Conservation (phyloP, 2,329 filamentous ascomycete genomes). For the Myotisia sp. region DNA sequence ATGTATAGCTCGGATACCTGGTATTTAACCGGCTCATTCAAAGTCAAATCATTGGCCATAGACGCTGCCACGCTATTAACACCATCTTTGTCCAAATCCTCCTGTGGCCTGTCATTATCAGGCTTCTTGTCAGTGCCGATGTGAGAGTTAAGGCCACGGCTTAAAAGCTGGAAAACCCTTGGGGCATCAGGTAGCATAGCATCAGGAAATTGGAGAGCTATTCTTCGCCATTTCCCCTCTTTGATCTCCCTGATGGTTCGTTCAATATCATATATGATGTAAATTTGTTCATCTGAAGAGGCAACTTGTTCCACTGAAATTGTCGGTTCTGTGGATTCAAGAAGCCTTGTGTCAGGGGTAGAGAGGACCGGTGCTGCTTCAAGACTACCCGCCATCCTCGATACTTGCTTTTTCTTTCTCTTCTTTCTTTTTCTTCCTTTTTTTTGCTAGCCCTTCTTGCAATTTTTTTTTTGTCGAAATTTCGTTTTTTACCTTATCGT, state of each 20-base stretch:
- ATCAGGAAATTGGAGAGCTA: conserved; percentile 94
- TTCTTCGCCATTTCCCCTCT: conserved; percentile 54
- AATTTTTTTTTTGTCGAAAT: not conserved
- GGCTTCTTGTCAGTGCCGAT: conserved; percentile 4
- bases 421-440: not conserved
- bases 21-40: conserved; percentile 2
- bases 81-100: conserved; percentile 12
- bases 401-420: not conserved
- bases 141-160: conserved; percentile 32
- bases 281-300: conserved; percentile 54
- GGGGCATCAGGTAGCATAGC: conserved; percentile 78
- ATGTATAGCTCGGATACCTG: conserved; percentile 51
- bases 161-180: conserved; percentile 56
- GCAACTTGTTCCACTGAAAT: conserved; percentile 8
- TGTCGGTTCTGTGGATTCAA: conserved; percentile 38
- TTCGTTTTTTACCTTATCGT: conserved; percentile 1
- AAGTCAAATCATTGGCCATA: conserved; percentile 11
- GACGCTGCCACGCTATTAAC: conserved; percentile 11
- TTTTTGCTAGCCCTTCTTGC: not conserved
- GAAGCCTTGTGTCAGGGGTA: conserved; percentile 47
- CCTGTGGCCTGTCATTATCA: conserved; percentile 9
- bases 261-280: conserved; percentile 67
- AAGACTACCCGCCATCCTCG: conserved; percentile 16
- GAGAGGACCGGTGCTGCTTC: conserved; percentile 44
- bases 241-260: conserved; percentile 64